Conservation (phyloP, 352 stramenopile genomes). For the Phytophthora chlamydospora region DNA sequence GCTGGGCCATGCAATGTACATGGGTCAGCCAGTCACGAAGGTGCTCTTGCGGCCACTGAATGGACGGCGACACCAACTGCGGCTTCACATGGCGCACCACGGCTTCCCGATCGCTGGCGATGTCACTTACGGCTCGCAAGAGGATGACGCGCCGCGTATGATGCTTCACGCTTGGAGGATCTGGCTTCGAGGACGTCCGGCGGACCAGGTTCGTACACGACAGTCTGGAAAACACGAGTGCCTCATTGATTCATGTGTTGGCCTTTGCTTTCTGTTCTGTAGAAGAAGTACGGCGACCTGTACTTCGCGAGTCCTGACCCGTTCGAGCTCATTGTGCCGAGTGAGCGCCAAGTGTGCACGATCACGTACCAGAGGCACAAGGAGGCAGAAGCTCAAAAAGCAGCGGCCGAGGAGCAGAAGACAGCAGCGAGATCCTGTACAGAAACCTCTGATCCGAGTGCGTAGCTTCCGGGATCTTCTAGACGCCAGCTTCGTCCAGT, state of each 20-base stretch:
- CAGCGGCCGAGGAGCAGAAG: constrained; percentile 4
- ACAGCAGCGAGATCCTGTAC: too few species aligned
- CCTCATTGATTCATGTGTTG: constrained; percentile 7
- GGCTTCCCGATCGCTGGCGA: constrained; percentile 81
- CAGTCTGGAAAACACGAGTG: neutral
- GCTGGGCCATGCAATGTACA: constrained; percentile 60
- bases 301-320: constrained; percentile 72
- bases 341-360: constrained; percentile 59
- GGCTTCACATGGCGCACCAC: constrained; percentile 77
- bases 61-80: constrained; percentile 84
- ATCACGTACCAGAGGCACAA: constrained; percentile 58
- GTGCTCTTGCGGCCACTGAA: constrained; percentile 80
- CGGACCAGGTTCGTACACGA: constrained; percentile 43
- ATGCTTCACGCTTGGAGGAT: constrained; percentile 88
- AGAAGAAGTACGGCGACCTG: constrained; percentile 65
- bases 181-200: constrained; percentile 57
- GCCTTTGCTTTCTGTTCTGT: constrained; percentile 13
- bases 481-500: constrained; percentile 52
- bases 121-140: constrained; percentile 69
- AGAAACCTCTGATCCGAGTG: constrained; percentile 3
- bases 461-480: constrained; percentile 8
- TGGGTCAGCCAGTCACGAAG: constrained; percentile 79
- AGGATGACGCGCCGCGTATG: constrained; percentile 77
- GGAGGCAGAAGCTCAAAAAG: constrained; percentile 13
- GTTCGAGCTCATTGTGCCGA: constrained; percentile 68